Conservation (phyloP, 257 asterid genomes). For the Penstemon eatonii region DNA sequence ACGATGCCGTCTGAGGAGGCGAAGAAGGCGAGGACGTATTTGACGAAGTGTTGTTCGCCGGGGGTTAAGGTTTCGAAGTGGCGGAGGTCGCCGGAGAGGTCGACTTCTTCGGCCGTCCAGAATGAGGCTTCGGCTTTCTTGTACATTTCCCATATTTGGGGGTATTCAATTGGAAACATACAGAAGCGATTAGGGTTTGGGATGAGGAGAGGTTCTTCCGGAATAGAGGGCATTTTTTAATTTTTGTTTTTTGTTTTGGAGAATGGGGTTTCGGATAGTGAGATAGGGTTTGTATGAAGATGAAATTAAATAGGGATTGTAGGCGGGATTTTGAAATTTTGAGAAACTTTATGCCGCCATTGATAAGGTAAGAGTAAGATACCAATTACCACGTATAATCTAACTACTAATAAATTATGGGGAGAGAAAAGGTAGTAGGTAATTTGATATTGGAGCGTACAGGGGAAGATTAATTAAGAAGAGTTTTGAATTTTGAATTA, state of each 20-base stretch:
- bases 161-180: constrained; percentile 77
- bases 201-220: constrained; percentile 78
- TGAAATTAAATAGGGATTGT: constrained; percentile 13
- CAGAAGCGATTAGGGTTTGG: constrained; percentile 77
- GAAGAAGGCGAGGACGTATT: constrained; percentile 84
- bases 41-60: constrained; percentile 78
- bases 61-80: constrained; percentile 69
- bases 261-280: neutral
- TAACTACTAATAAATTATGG: too few relatives aligned
- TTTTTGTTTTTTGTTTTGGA: neutral
- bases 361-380: too few relatives aligned
- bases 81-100: constrained; percentile 62
- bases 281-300: neutral
- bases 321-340: constrained; percentile 32
- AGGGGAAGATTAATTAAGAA: constrained; percentile 33
- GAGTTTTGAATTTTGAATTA: too few relatives aligned
- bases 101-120: constrained; percentile 87
- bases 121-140: constrained; percentile 73
- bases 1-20: constrained; percentile 98
- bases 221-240: constrained; percentile 38
- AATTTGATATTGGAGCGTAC: too few relatives aligned
- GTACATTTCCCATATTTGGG: constrained; percentile 77
- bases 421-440: too few relatives aligned
- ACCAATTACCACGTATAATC: too few relatives aligned
- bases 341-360: too few relatives aligned